Base-by-base conservation (phyloP, 1,139 yeast genomes). In the Komagataea norvegica region DNA sequence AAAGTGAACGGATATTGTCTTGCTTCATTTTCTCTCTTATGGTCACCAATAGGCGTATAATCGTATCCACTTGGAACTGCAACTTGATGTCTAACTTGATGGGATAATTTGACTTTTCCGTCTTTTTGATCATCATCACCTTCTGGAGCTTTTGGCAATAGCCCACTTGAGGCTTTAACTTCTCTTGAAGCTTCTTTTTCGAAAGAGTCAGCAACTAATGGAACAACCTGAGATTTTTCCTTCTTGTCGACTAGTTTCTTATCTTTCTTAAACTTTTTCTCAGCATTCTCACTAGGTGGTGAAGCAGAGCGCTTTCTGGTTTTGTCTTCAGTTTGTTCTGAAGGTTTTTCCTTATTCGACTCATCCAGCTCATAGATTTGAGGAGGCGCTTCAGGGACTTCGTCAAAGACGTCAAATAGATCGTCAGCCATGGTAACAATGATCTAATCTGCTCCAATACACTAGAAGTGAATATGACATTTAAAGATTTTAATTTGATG, bases 31-130 rank as follows among this genome's bases (percentile, higher is more conserved):
- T 49, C 49, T 54, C 89, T 73, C 55, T 78, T 79, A 60, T 91
- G 97, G 48, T 87, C 82, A 30, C 91, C 81, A 49, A 91, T 87
- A 14, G 97, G 96, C 10, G 70, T 68, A 57, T 91, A 91, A 36
- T 91, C 84, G 56, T 79, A 91, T 43, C 82, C 83, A 5, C 95
- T 93, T 1, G 98, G 98, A 25, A 91, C 72, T 2, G 97, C 97
- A 11, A 91, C 98, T 61, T 91, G 97, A 64, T 91, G 98, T 61
- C 97, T 80, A 39, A 91, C 96, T 60, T 88, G 96, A 67, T 89
- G 97, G 45, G 79, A 78, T 45, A 89, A 68, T 57, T 81, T 79
- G 44, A 87, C 80, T 51, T 77, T 78, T 17, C 75, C 72, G 27
- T 64, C 62, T 18, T 51, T 52, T 19, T 56, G 64, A 8, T 49